Evolutionary conservation across 805 yeast genomes (phyloP).

Genomic region (Ogataea minuta): DNA sequence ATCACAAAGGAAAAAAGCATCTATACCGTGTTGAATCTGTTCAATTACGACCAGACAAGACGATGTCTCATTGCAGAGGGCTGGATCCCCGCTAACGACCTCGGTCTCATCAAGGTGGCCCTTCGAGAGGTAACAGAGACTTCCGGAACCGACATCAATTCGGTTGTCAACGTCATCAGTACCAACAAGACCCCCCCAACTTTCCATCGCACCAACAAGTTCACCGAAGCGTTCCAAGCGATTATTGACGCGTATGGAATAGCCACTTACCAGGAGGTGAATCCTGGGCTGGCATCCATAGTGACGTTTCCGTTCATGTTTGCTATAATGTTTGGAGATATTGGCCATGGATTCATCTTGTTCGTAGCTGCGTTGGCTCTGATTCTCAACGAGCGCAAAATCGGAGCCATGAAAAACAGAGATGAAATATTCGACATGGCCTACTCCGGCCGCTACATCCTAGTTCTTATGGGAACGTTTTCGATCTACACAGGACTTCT

Average conservation of each 20-base stretch:
- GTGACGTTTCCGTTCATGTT: slow-evolving; percentile 81
- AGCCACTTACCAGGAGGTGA: slow-evolving; percentile 72
- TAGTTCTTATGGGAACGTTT: slow-evolving; percentile 66
- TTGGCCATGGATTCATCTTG: slow-evolving; percentile 73
- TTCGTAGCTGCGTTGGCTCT: slow-evolving; percentile 52
- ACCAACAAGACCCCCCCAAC: slow-evolving; percentile 73
- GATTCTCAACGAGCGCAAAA: slow-evolving; percentile 52
- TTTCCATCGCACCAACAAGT: slow-evolving; percentile 65
- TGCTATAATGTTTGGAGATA: slow-evolving; percentile 82
- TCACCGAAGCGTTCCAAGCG: slow-evolving; percentile 65
- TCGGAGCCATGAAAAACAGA: slow-evolving; percentile 52
- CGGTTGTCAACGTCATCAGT: slow-evolving; percentile 56
- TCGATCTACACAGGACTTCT: slow-evolving; percentile 74
- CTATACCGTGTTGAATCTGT: slow-evolving; percentile 71
- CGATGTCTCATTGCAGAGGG: slow-evolving; percentile 92
- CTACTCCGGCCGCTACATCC: slow-evolving; percentile 64
- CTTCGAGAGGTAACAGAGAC: slow-evolving; percentile 62
- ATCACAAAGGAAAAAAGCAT: slow-evolving; percentile 80
- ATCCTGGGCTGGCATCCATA: slow-evolving; percentile 72
- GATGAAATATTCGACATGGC: slow-evolving; percentile 82
- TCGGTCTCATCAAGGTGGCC: slow-evolving; percentile 61
- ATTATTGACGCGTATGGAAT: slow-evolving; percentile 78
- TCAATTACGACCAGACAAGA: slow-evolving; percentile 80
- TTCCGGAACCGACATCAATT: slow-evolving; percentile 43
- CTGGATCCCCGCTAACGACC: slow-evolving; percentile 86